A percentile compares a stretch with the other conserved stretches of the same genome.
Evolutionary conservation across 495 filamentous ascomycete species (phyloP).

Genomic region (Gamarada debralockiae): DNA sequence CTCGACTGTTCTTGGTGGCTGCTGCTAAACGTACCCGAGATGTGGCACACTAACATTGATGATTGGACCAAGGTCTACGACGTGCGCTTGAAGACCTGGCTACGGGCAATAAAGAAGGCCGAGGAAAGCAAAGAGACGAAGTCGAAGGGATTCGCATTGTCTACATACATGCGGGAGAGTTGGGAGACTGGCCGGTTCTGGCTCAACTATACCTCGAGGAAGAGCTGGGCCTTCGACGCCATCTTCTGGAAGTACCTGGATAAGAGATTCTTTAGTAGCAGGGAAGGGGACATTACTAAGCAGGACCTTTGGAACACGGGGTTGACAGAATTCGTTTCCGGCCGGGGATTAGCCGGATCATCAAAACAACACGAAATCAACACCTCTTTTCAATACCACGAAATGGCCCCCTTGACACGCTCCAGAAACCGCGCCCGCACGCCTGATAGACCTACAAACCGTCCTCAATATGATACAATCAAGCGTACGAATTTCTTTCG

Average conservation of each 20-base stretch:
- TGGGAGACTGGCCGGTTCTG: constrained; percentile 29
- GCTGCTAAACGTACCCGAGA: constrained; percentile 32
- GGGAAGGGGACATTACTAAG: constrained; percentile 12
- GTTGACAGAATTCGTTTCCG: too few species aligned
- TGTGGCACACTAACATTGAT: constrained; percentile 30
- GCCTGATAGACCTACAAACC: not conserved
- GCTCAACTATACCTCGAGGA: constrained; percentile 28
- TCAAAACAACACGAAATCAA: not conserved
- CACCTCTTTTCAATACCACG: not conserved
- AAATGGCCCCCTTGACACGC: not conserved
- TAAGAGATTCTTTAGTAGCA: constrained; percentile 14
- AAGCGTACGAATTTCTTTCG: too few species aligned
- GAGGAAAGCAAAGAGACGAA: constrained; percentile 8
- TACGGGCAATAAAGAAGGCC: constrained; percentile 25
- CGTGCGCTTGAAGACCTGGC: constrained; percentile 24
- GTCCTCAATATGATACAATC: not conserved
- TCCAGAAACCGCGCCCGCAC: not conserved
- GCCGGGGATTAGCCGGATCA: too few species aligned
- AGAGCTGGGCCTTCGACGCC: constrained; percentile 27
- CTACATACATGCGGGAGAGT: constrained; percentile 26
- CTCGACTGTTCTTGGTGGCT: constrained; percentile 42
- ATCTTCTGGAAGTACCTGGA: constrained; percentile 17
- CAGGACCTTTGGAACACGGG: constrained; percentile 19
- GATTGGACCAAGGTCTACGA: constrained; percentile 26
- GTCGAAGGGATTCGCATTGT: constrained; percentile 11